Evolutionary conservation across 177 flowering plant genomes (phyloP).

Genomic region (Vitis hybrid): DNA sequence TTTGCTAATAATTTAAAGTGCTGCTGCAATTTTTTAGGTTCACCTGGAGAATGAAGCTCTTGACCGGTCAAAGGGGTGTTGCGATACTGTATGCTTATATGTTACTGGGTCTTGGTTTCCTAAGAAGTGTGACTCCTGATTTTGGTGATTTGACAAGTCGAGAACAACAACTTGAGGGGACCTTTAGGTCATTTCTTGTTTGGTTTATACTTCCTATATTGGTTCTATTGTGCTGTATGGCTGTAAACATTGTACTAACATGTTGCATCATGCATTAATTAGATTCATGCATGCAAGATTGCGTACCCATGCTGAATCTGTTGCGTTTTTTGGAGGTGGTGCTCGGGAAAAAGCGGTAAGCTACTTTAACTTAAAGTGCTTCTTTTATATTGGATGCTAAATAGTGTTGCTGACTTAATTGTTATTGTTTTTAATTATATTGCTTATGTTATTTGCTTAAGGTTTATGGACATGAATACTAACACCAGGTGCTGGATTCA

Average conservation of each 20-base stretch:
- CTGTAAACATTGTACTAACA: background rate
- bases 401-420: background rate
- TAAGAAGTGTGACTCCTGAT: conserved; percentile 87
- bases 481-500: no score
- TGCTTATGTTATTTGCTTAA: background rate
- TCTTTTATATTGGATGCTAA: background rate
- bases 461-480: background rate
- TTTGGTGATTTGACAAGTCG: conserved; percentile 87
- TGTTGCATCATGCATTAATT: conserved; percentile 7
- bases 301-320: conserved; percentile 95
- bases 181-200: conserved; percentile 62
- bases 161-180: conserved; percentile 97
- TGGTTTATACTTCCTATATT: conserved; percentile 10
- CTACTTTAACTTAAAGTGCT: conserved; percentile 12
- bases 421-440: background rate
- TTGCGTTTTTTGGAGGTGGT: conserved; percentile 99
- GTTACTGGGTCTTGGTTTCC: conserved; percentile 93
- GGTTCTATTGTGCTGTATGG: background rate
- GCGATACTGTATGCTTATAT: conserved; percentile 87
- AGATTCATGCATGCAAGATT: conserved; percentile 97
- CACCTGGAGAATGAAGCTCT: conserved; percentile 97
- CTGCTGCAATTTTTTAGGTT: conserved; percentile 53
- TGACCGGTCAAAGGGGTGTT: conserved; percentile 92
- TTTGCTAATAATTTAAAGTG: background rate
- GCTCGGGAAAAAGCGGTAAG: conserved; percentile 91